Conservation (phyloP, 2,329 filamentous ascomycete genomes). For the Ophiostoma quercus region DNA sequence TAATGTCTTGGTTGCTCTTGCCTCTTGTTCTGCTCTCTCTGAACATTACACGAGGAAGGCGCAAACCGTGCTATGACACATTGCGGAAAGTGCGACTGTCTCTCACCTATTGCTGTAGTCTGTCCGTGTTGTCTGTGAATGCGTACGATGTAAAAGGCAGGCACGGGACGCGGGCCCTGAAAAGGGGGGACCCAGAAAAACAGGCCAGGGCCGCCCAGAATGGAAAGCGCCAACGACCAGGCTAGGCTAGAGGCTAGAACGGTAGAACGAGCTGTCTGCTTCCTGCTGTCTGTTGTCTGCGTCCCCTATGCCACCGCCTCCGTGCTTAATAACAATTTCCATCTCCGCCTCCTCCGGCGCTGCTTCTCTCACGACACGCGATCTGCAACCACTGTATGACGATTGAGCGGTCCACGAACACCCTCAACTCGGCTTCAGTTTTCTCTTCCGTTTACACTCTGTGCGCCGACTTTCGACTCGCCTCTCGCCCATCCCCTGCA, state of each 20-base stretch:
- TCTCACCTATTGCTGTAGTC: not conserved
- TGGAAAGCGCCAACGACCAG: conserved; percentile 16
- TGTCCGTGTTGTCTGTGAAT: not conserved
- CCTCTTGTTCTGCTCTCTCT: not conserved
- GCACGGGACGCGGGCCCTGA: conserved; percentile 18
- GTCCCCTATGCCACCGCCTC: not conserved
- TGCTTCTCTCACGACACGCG: conserved; percentile 14
- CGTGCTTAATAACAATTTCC: conserved; percentile 10
- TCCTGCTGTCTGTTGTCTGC: not conserved
- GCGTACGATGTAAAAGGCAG: conserved; percentile 8
- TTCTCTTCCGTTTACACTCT: not conserved
- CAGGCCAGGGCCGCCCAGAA: conserved; percentile 19
- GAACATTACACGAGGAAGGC: not conserved
- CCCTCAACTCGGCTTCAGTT: not conserved
- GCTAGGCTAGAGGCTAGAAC: conserved; percentile 15
- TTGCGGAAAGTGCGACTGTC: conserved; percentile 7
- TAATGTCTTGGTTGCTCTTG: not conserved
- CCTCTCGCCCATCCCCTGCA: not conserved
- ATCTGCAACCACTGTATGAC: conserved; percentile 11
- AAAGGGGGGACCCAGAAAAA: conserved; percentile 19
- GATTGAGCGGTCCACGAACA: conserved; percentile 8
- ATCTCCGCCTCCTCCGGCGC: conserved; percentile 15
- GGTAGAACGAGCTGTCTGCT: not conserved
- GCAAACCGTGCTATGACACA: not conserved
- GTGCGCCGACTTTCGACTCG: not conserved